Base-by-base conservation (phyloP, 768 basidiomycete species). In the Mycena indigotica region DNA sequence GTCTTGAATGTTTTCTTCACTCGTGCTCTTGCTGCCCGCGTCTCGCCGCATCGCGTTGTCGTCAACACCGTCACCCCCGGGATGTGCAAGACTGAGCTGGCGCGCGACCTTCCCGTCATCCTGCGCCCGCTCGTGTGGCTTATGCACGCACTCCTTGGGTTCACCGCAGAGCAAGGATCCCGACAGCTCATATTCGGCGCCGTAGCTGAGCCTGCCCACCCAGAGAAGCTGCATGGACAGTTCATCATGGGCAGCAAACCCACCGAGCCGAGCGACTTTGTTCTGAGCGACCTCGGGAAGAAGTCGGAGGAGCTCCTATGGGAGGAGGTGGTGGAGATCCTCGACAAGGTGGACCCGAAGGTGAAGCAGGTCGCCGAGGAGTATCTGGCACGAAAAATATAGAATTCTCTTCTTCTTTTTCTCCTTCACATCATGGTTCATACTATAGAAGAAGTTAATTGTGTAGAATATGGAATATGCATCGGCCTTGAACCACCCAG, bases 41-140 rank as follows among this genome's bases (percentile, higher is more conserved):
- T 79, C n/a, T 38, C 65, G 8, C 41, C 41, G 8, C 41, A 8
- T 19, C 57, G 70, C 0, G 55, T 79, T 19, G 73, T 76, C 29
- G 69, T 75, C 53, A 70, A 72, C 53, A 41, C 70, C 29, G 69
- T 76, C 28, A 73, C 75, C 51, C 80, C 80, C n/a, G 79, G 79
- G 2, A 74, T 70, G 61, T 78, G 78, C 63, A 50, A 62, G 19
- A 78, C 77, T 5, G 70, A 74, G 21, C 64, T 82, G 1, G 63
- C 67, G 0, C 60, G 73, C 24, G 60, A 66, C 5, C n/a, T 75
- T 4, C 40, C 50, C 2, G 67, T 65, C 0, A 5, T 69, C 23
- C 25, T 53, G 26, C 51, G 57, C 6, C 15, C 63, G 12, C 4
- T 74, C 4, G 32, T 54, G 17, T 52, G 54, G 29, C 21, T 76